Conservation (phyloP, 2,329 filamentous ascomycete genomes). For the Fusarium illudens region DNA sequence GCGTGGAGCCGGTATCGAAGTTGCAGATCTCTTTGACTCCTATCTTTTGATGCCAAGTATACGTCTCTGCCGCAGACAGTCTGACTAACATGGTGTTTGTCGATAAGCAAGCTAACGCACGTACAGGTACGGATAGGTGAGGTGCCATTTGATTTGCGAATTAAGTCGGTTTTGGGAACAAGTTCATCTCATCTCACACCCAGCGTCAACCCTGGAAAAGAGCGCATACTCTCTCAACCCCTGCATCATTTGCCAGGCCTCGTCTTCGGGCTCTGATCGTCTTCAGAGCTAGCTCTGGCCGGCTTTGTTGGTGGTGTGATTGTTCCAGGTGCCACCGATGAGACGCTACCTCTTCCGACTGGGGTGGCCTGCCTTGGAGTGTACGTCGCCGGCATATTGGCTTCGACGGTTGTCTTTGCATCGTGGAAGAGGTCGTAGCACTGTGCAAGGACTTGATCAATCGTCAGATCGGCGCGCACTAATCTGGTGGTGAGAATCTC, state of each 20-base stretch:
- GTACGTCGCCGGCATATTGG: conserved; percentile 57
- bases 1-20: conserved; percentile 7
- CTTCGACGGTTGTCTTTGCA: conserved; percentile 57
- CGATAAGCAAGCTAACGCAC: conserved; percentile 32
- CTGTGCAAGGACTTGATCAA: conserved; percentile 57
- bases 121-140: too few species aligned
- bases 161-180: conserved; percentile 24
- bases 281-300: conserved; percentile 3
- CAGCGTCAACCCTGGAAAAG: conserved; percentile 19
- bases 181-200: conserved; percentile 15
- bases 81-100: conserved; percentile 1
- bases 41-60: conserved; percentile 5
- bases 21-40: conserved; percentile 19
- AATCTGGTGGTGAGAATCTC: conserved; percentile 59
- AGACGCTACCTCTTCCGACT: conserved; percentile 8
- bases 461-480: conserved; percentile 51
- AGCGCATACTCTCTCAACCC: conserved; percentile 15
- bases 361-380: conserved; percentile 38
- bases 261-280: conserved; percentile 17
- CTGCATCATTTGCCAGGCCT: conserved; percentile 17
- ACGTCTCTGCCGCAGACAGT: not conserved
- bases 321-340: not conserved
- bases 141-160: conserved; percentile 16
- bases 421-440: conserved; percentile 57
- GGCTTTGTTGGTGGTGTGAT: conserved; percentile 16